Percentiles rank a stretch among this genome's conserved stretches.
Evolutionary conservation across 73 alveolate genomes (phyloP).

Genomic region (Durusdinium trenchii): DNA sequence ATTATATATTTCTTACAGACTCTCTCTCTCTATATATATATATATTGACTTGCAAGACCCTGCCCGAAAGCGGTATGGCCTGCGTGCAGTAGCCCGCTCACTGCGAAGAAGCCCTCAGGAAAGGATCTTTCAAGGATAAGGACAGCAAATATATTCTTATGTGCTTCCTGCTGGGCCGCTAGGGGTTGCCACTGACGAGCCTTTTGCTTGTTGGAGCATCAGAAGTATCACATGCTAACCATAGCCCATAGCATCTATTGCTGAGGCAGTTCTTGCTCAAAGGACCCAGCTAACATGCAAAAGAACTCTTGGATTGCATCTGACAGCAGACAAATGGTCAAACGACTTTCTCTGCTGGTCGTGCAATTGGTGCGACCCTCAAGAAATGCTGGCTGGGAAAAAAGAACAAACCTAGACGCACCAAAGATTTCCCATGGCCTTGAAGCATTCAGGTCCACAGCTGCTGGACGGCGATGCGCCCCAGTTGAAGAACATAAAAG

Average conservation of each 20-base stretch:
- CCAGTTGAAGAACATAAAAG: conserved; percentile 60
- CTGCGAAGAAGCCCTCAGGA: conserved; percentile 56
- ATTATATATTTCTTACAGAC: too few relatives aligned
- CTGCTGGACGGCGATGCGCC: conserved; percentile 20
- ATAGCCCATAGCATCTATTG: too few relatives aligned
- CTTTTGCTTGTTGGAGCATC: neutral
- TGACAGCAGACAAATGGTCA: neutral
- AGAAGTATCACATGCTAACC: neutral
- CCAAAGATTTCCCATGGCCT: too few relatives aligned
- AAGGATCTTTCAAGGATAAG: conserved; percentile 26
- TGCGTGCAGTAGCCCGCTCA: conserved; percentile 34
- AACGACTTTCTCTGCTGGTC: neutral
- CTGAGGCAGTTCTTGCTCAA: too few relatives aligned
- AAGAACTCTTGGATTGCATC: neutral
- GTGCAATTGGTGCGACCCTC: neutral
- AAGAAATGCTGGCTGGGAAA: too few relatives aligned
- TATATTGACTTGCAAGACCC: too few relatives aligned
- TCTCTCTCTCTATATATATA: too few relatives aligned
- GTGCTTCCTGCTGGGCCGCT: neutral
- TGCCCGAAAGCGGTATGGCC: too few relatives aligned
- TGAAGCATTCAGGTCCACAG: conserved; percentile 55
- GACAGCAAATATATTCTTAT: neutral
- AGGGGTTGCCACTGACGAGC: neutral
- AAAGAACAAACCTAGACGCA: too few relatives aligned
- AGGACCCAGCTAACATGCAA: neutral